These are phyloP conservation scores for Chaetomium sp. DNA, from an alignment of 2,329 filamentous ascomycete species.

Conservation along the genomic window DNA sequence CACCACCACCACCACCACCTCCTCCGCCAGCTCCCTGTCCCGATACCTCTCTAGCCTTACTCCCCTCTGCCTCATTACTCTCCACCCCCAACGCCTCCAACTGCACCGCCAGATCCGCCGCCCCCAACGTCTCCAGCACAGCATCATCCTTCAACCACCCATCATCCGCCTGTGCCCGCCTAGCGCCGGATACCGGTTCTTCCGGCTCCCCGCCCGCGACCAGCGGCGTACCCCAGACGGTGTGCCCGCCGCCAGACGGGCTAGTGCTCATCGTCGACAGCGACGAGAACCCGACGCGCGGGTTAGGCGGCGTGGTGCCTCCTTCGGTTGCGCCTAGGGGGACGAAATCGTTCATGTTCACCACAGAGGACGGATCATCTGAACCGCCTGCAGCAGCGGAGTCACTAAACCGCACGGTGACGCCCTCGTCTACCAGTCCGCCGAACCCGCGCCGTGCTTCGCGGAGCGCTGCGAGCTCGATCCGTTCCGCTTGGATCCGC, in stretches of 20 bases:
- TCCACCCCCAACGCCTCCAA: slow-evolving; percentile 48
- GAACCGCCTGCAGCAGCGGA: not conserved
- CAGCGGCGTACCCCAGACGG: slow-evolving; percentile 85
- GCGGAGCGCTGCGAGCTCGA: slow-evolving; percentile 63
- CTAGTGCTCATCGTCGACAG: slow-evolving; percentile 76
- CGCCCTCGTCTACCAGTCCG: slow-evolving; percentile 35
- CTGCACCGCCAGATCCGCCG: slow-evolving; percentile 54
- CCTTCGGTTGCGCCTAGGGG: slow-evolving; percentile 44
- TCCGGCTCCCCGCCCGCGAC: slow-evolving; percentile 50
- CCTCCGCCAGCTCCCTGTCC: no score
- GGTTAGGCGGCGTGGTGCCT: slow-evolving; percentile 49
- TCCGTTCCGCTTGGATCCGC: slow-evolving; percentile 70
- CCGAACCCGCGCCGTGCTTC: slow-evolving; percentile 34
- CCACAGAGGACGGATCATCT: slow-evolving; percentile 27
- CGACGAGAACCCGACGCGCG: slow-evolving; percentile 56
- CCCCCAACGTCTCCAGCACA: slow-evolving; percentile 61
- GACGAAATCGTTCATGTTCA: slow-evolving; percentile 58
- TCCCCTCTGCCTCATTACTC: slow-evolving; percentile 10
- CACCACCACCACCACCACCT: slow-evolving; percentile 22
- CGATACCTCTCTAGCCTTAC: no score
- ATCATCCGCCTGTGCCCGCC: slow-evolving; percentile 47
- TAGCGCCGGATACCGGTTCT: slow-evolving; percentile 33
- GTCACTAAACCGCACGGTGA: slow-evolving; percentile 25
- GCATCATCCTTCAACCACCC: slow-evolving; percentile 70
- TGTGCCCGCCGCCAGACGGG: slow-evolving; percentile 61